These are phyloP conservation scores for Isoetes engelmannii DNA, from an alignment of 83 land plant genomes.

Conservation along the genomic window DNA sequence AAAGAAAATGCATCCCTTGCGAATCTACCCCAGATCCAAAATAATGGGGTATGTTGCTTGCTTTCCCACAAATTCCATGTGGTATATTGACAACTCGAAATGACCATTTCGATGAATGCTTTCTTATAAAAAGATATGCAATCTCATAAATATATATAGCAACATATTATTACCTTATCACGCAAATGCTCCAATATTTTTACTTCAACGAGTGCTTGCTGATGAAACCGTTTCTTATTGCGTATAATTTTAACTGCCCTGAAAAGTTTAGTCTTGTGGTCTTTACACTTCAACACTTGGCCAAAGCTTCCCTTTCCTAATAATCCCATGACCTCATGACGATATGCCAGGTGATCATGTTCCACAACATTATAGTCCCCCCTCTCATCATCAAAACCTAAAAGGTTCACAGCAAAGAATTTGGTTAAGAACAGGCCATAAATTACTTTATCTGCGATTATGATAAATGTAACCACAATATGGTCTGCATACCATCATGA, in stretches of 20 bases:
- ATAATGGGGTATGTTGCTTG: no score
- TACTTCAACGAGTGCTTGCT: slow-evolving; percentile 38
- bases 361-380: slow-evolving; percentile 35
- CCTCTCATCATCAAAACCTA: slow-evolving; percentile 40
- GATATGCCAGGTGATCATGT: slow-evolving; percentile 33
- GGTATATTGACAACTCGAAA: no score
- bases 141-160: no score
- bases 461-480: neutral
- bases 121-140: no score
- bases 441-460: neutral
- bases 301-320: slow-evolving; percentile 43
- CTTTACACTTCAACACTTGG: slow-evolving; percentile 35
- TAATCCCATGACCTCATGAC: slow-evolving; percentile 34
- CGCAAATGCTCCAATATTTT: slow-evolving; percentile 37
- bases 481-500: neutral
- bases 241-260: slow-evolving; percentile 40
- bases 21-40: no score
- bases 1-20: no score
- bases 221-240: slow-evolving; percentile 36
- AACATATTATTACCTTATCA: slow-evolving; percentile 23
- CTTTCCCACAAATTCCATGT: no score
- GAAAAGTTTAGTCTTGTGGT: slow-evolving; percentile 33
- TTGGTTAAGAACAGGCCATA: neutral
- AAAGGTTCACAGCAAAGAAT: neutral
- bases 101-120: no score